A percentile compares a stretch with the other conserved stretches of the same genome.
Evolutionary conservation across 371 early-diverging fungal genomes (phyloP).

Genomic region (Circinella umbellata): DNA sequence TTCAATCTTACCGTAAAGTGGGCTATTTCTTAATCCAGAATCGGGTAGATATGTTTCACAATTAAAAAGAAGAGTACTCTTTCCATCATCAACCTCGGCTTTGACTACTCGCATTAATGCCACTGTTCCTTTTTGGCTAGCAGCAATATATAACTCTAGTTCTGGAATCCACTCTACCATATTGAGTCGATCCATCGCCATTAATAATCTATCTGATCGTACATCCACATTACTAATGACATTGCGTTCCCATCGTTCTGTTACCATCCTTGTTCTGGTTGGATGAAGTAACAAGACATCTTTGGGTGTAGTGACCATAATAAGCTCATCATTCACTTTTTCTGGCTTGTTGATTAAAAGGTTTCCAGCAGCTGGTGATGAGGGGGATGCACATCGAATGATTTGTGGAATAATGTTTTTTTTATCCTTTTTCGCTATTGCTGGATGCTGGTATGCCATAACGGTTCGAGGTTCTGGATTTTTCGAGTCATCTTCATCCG

Average conservation of each 20-base stretch:
- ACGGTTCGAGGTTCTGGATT: neutral
- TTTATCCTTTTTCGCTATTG: neutral
- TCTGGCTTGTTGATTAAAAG: conserved; percentile 2
- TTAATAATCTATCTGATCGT: conserved; percentile 36
- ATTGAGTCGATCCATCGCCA: conserved; percentile 38
- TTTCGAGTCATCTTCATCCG: neutral
- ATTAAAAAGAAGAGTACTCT: conserved; percentile 42
- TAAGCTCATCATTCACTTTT: conserved; percentile 25
- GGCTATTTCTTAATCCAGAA: conserved; percentile 31
- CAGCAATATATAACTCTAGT: conserved; percentile 41
- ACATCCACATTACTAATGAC: conserved; percentile 43
- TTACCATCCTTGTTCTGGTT: conserved; percentile 28
- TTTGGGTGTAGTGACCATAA: conserved; percentile 41
- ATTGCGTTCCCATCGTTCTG: conserved; percentile 30
- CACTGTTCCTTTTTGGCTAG: conserved; percentile 53
- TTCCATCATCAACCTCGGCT: conserved; percentile 34
- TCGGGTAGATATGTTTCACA: conserved; percentile 43
- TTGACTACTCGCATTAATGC: conserved; percentile 44
- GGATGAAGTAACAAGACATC: conserved; percentile 34
- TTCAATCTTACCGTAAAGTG: conserved; percentile 43
- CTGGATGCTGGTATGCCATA: neutral
- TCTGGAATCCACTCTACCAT: conserved; percentile 55
- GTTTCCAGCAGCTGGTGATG: neutral
- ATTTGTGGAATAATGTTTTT: conserved; percentile 8
- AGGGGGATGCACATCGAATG: conserved; percentile 3